phyloP scores from a whole-genome alignment of 805 yeast genomes.

The Candida patagonica region DNA sequence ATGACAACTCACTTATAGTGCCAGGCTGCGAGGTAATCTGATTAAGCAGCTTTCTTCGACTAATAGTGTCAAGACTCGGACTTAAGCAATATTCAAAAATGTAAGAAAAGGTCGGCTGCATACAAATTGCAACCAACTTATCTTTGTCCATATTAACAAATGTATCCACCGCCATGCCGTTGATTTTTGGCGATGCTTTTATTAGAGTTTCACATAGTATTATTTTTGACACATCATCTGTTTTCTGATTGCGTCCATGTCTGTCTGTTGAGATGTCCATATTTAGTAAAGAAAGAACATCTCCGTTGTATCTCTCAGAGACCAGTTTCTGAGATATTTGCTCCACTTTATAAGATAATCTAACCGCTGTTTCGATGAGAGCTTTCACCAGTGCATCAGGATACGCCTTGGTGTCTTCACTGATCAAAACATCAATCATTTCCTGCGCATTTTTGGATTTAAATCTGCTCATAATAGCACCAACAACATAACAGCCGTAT shows the following conservation, averaged over 20 bases:
- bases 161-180: constrained; percentile 44
- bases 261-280: neutral
- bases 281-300: neutral
- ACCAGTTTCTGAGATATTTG: constrained; percentile 12
- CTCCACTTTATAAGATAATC: neutral
- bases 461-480: constrained; percentile 55
- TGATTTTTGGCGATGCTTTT: constrained; percentile 54
- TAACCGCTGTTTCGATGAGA: constrained; percentile 18
- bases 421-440: constrained; percentile 21
- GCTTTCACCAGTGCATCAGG: constrained; percentile 10
- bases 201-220: constrained; percentile 65
- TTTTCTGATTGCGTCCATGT: constrained; percentile 30
- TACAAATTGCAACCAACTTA: constrained; percentile 61
- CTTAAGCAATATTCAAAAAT: constrained; percentile 62
- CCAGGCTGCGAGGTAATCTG: constrained; percentile 36
- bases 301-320: constrained; percentile 5
- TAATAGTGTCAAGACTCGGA: constrained; percentile 38
- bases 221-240: constrained; percentile 77
- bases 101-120: constrained; percentile 86
- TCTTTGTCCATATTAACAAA: constrained; percentile 52
- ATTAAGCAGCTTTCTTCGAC: constrained; percentile 63
- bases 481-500: constrained; percentile 75
- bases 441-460: constrained; percentile 51
- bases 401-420: constrained; percentile 10
- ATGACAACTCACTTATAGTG: constrained; percentile 49